Conservation (phyloP, 2,329 filamentous ascomycete genomes). For the Xenoacremonium recifei region DNA sequence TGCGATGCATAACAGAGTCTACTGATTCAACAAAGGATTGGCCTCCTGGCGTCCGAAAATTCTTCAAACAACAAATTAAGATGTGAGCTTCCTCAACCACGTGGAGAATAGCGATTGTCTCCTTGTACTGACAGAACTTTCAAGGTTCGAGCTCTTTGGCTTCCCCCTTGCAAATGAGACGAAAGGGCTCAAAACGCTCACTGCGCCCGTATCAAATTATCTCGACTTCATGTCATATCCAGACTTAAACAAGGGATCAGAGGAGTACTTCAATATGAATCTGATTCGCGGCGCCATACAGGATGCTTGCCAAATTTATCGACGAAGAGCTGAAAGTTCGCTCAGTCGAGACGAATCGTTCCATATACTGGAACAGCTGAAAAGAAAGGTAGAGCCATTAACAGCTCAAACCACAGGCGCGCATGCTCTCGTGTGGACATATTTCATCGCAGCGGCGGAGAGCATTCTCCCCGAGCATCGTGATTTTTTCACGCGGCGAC, state of each 20-base stretch:
- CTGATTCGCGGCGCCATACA: slow-evolving; percentile 23
- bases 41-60: slow-evolving; percentile 15
- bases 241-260: slow-evolving; percentile 14
- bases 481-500: slow-evolving; percentile 31
- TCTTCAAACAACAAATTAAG: slow-evolving; percentile 31
- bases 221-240: slow-evolving; percentile 27
- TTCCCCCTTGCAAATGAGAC: slow-evolving; percentile 25
- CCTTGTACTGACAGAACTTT: neutral
- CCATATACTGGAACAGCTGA: slow-evolving; percentile 30
- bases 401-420: slow-evolving; percentile 28
- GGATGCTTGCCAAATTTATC: slow-evolving; percentile 27
- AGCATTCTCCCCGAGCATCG: slow-evolving; percentile 34
- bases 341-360: slow-evolving; percentile 20
- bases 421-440: slow-evolving; percentile 40
- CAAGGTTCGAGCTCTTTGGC: slow-evolving; percentile 30
- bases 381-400: slow-evolving; percentile 26
- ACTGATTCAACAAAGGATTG: slow-evolving; percentile 18
- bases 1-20: slow-evolving; percentile 28
- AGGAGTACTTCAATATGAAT: slow-evolving; percentile 16
- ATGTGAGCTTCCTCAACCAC: slow-evolving; percentile 19
- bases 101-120: too few relatives aligned
- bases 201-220: slow-evolving; percentile 18
- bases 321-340: slow-evolving; percentile 19
- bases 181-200: slow-evolving; percentile 25
- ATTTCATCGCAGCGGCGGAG: slow-evolving; percentile 39